Conservation (phyloP, 2,329 filamentous ascomycete genomes). For the Fusarium dimerum region DNA sequence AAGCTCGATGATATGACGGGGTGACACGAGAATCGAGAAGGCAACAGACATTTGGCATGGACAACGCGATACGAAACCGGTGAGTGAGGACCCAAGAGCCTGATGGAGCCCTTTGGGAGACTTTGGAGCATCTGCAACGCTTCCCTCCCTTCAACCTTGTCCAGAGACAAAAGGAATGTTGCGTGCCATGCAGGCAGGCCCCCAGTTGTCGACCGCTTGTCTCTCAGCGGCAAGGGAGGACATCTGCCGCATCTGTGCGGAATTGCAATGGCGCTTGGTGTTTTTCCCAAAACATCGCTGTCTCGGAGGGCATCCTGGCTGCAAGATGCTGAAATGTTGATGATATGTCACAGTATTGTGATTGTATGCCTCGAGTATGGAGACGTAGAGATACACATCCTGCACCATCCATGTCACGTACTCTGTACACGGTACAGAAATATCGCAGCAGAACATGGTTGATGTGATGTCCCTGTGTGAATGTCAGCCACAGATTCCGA, state of each 20-base stretch:
- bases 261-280: neutral
- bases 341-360: neutral
- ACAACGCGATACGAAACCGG: neutral
- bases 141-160: neutral
- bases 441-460: too few species aligned
- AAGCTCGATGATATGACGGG: neutral
- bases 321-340: neutral
- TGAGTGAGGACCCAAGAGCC: neutral
- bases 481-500: too few species aligned
- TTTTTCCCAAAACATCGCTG: neutral
- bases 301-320: neutral
- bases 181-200: neutral
- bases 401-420: neutral
- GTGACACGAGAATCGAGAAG: neutral
- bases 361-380: neutral
- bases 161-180: neutral
- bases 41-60: neutral
- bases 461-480: too few species aligned
- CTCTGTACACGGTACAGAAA: too few species aligned
- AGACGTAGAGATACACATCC: neutral
- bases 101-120: neutral
- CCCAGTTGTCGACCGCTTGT: neutral
- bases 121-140: too few species aligned
- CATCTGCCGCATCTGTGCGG: neutral
- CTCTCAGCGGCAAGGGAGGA: neutral